Conservation (phyloP, 202 grass and related monocot genomes). For the Setaria italica region DNA sequence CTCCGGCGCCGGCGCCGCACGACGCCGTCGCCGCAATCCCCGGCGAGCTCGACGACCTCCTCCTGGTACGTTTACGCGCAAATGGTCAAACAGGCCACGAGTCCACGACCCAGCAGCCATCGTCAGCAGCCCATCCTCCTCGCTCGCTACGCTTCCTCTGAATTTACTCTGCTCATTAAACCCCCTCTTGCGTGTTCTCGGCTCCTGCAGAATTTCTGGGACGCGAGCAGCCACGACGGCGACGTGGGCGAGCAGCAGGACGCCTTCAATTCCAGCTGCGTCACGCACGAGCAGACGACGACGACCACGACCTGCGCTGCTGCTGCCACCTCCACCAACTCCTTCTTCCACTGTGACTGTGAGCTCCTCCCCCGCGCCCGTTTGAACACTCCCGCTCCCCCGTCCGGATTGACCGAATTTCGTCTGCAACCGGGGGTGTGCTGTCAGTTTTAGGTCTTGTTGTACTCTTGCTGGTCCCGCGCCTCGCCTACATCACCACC, state of each 20-base stretch:
- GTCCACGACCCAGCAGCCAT: no score
- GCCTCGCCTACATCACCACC: constrained; percentile 3
- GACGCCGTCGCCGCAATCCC: constrained; percentile 29
- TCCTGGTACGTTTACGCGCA: constrained; percentile 27
- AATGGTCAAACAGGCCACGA: background rate
- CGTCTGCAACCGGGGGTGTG: background rate
- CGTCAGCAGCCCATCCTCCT: background rate
- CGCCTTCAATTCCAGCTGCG: constrained; percentile 56
- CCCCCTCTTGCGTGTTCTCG: background rate
- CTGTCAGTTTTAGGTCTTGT: constrained; percentile 40
- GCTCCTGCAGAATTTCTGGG: constrained; percentile 73
- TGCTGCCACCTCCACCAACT: background rate
- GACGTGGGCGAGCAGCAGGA: constrained; percentile 44
- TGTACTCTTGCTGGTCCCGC: constrained; percentile 9
- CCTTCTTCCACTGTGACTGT: constrained; percentile 47
- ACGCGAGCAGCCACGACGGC: constrained; percentile 50
- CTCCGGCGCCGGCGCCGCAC: background rate
- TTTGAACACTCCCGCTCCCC: background rate
- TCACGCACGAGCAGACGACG: constrained; percentile 8
- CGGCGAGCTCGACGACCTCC: constrained; percentile 48
- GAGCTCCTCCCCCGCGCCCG: background rate
- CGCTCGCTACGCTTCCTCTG: background rate
- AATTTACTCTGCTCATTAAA: constrained; percentile 17
- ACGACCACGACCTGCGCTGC: background rate
- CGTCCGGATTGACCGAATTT: background rate